These are phyloP conservation scores for Hypoxylon trugodes DNA, from an alignment of 495 filamentous ascomycete species.

Conservation along the genomic window DNA sequence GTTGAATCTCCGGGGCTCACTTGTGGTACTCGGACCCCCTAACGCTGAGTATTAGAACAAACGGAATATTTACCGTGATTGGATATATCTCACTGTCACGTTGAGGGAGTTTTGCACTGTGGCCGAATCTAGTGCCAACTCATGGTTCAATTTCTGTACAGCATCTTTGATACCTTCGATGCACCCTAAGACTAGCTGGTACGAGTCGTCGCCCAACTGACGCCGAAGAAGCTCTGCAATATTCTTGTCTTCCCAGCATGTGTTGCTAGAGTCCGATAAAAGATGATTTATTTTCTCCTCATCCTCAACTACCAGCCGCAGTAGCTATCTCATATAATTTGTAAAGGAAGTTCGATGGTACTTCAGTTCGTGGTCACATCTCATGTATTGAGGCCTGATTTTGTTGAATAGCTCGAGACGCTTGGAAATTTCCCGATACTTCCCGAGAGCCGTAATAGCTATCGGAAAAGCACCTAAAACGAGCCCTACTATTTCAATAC, in stretches of 20 bases:
- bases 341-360: slow-evolving; percentile 27
- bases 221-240: slow-evolving; percentile 29
- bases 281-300: slow-evolving; percentile 16
- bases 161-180: background rate
- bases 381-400: slow-evolving; percentile 39
- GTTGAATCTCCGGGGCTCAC: background rate
- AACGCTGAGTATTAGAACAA: background rate
- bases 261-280: slow-evolving; percentile 3
- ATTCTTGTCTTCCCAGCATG: slow-evolving; percentile 25
- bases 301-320: slow-evolving; percentile 21
- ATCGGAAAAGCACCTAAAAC: slow-evolving; percentile 46
- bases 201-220: slow-evolving; percentile 28
- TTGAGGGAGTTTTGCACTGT: background rate
- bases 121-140: slow-evolving; percentile 3
- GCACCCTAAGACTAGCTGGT: slow-evolving; percentile 11
- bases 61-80: background rate
- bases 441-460: slow-evolving; percentile 41
- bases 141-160: slow-evolving; percentile 2
- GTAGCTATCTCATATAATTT: slow-evolving; percentile 13
- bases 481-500: slow-evolving; percentile 47
- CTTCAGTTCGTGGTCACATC: slow-evolving; percentile 33
- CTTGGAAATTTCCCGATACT: slow-evolving; percentile 42
- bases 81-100: slow-evolving; percentile 1
- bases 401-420: slow-evolving; percentile 37
- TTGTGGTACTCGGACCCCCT: background rate